A percentile compares a stretch with the other conserved stretches of the same genome.
These are phyloP conservation scores for Apiotrichum porosum DNA, from an alignment of 1,284 basidiomycete genomes.

Conservation along the genomic window DNA sequence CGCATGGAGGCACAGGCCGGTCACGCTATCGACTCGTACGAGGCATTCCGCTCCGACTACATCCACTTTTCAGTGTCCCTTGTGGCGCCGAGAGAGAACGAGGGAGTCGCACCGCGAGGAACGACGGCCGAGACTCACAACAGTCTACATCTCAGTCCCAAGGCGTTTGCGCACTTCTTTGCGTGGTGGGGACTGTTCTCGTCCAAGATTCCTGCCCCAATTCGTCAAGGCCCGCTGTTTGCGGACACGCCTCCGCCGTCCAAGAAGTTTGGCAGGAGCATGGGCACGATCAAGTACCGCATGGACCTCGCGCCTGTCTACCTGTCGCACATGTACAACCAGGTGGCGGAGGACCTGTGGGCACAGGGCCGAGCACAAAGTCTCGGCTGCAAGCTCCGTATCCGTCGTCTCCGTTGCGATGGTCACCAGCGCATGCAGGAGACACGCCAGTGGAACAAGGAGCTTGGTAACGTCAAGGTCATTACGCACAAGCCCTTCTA, in stretches of 20 bases:
- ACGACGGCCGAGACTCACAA: conserved; percentile 53
- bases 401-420: conserved; percentile 79
- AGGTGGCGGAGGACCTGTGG: conserved; percentile 72
- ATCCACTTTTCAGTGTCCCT: conserved; percentile 89
- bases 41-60: conserved; percentile 87
- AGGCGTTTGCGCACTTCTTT: conserved; percentile 85
- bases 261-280: conserved; percentile 81
- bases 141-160: conserved; percentile 81
- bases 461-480: conserved; percentile 26
- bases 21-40: conserved; percentile 68
- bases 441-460: conserved; percentile 45
- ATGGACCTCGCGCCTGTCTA: conserved; percentile 73
- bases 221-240: conserved; percentile 79
- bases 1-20: conserved; percentile 31
- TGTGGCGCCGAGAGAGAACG: conserved; percentile 55
- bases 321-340: conserved; percentile 81
- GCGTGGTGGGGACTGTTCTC: conserved; percentile 87
- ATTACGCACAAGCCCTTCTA: conserved; percentile 77
- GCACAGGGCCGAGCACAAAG: conserved; percentile 63
- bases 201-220: conserved; percentile 71
- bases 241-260: conserved; percentile 66
- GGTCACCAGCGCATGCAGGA: conserved; percentile 91
- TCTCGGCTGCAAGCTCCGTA: conserved; percentile 75
- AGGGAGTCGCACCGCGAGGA: conserved; percentile 1
- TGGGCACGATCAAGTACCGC: conserved; percentile 90